A percentile compares a stretch with the other conserved stretches of the same genome.
Evolutionary conservation across 2,329 filamentous ascomycete species (phyloP).

Genomic region (Claviceps digitariae): DNA sequence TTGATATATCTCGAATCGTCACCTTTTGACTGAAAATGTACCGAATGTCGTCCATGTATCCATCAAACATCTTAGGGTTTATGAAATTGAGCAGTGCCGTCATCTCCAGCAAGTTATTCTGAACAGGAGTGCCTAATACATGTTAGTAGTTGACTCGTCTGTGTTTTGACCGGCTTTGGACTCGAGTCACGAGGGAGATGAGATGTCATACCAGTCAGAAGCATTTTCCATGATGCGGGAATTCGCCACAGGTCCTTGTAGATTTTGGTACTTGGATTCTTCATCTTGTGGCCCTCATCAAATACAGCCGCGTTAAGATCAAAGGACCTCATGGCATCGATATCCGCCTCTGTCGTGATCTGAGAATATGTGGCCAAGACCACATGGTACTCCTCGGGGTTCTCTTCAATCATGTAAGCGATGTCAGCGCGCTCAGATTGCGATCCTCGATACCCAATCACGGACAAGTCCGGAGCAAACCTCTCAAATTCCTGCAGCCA

Average conservation of each 20-base stretch:
- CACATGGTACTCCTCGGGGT: conserved; percentile 50
- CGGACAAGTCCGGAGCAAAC: conserved; percentile 66
- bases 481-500: conserved; percentile 84
- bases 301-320: conserved; percentile 53
- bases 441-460: conserved; percentile 57
- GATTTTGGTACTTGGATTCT: conserved; percentile 71
- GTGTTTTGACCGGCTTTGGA: background rate
- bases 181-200: background rate
- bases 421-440: conserved; percentile 55
- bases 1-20: conserved; percentile 62
- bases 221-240: conserved; percentile 65
- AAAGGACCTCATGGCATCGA: conserved; percentile 35
- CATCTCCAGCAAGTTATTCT: conserved; percentile 90
- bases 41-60: conserved; percentile 64
- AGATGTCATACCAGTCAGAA: conserved; percentile 39
- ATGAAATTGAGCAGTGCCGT: conserved; percentile 88
- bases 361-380: conserved; percentile 50
- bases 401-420: conserved; percentile 49
- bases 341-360: conserved; percentile 35
- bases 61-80: conserved; percentile 69
- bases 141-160: conserved; percentile 8
- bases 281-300: conserved; percentile 88
- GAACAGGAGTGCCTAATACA: conserved; percentile 72
- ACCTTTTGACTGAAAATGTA: conserved; percentile 88
- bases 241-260: conserved; percentile 72